Percentiles rank a stretch among this genome's conserved stretches.
Conservation (phyloP, 768 basidiomycete species). For the Heimioporus sp. region DNA sequence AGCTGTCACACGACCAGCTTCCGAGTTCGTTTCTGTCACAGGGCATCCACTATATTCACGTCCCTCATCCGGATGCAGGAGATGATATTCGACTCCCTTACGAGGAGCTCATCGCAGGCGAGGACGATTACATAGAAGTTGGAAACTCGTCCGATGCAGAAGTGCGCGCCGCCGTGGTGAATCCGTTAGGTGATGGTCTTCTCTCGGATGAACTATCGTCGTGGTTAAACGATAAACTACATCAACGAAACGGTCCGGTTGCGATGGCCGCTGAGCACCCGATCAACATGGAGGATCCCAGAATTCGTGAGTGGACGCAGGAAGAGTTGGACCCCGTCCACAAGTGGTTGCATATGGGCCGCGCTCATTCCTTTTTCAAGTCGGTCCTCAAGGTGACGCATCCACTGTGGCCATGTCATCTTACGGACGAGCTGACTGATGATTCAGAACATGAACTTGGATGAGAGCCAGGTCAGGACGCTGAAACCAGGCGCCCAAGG, state of each 20-base stretch:
- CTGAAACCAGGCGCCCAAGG: slow-evolving; percentile 6
- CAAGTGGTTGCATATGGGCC: slow-evolving; percentile 38
- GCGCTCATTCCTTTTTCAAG: slow-evolving; percentile 25
- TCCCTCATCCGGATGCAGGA: slow-evolving; percentile 17
- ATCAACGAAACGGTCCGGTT: slow-evolving; percentile 18
- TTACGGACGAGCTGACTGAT: not conserved
- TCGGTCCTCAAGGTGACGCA: slow-evolving; percentile 24
- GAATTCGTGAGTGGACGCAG: slow-evolving; percentile 40
- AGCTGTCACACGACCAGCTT: not conserved
- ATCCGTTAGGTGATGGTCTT: slow-evolving; percentile 20
- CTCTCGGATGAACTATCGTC: slow-evolving; percentile 35
- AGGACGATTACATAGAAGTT: slow-evolving; percentile 23
- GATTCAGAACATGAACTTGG: slow-evolving; percentile 16
- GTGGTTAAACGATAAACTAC: slow-evolving; percentile 29
- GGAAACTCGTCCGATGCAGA: slow-evolving; percentile 13
- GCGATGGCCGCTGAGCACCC: slow-evolving; percentile 18
- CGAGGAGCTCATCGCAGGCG: slow-evolving; percentile 18
- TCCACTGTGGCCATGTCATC: not conserved
- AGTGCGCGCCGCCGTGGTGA: slow-evolving; percentile 15
- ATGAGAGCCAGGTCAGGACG: slow-evolving; percentile 11
- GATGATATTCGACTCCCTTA: slow-evolving; percentile 20
- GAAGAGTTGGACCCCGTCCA: slow-evolving; percentile 36
- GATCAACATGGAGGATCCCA: slow-evolving; percentile 32
- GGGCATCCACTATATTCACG: slow-evolving; percentile 29
- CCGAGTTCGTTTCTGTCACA: slow-evolving; percentile 2